Base-by-base conservation (phyloP, 2,329 filamentous ascomycete genomes). In the Hymenoscyphus salicellus region DNA sequence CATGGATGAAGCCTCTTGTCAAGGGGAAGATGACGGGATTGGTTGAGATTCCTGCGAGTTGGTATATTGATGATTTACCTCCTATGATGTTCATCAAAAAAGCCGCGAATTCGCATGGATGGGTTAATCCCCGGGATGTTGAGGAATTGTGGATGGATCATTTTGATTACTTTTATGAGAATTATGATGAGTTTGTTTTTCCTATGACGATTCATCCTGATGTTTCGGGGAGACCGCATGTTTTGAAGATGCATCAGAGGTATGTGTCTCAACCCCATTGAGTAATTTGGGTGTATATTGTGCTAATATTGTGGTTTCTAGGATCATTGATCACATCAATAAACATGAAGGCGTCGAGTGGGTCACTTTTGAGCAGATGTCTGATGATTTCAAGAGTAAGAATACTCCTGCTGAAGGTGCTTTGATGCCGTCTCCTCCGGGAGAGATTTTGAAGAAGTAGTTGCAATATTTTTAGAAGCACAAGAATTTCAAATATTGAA, bases 181-280 rank as follows among this genome's bases (percentile, higher is more conserved):
- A 92, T 75, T 89, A 91, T 67, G 89, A 92, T 70, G 87, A 90
- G 70, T 92, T 92, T 67, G 84, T 91, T 61, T 92, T 92, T 70
- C 89, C 90, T 0, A 89, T 92, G 76, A 92, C 89, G 0, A 88
- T 92, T 41, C 89, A 92, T 75, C 90, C 89, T 0, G 89, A 92
- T 71, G 87, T 90, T 0, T 87, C 84, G 2, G 90, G 90, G 0
- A 81, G 88, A 20, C 89, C 89, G 0, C 89, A 92, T 75, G 89
- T 87, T 0, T 71, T 92, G 32, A 78, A 91, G 6, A 91, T 92
- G 89, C 87, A 91, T 68, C 88, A 92, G 76, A 82, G 87, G 82
- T 85, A 75, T 70, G 76, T 72, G 30, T 46, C 7, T 55, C 26
- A 28, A 28, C 20, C 3, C 7, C n/a, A 33, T 33, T 33, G 32